Evolutionary conservation across 768 basidiomycete species (phyloP), one percentile per base, ranked within the genome.

Genomic region (Brasilioporus rufonigricans): DNA sequence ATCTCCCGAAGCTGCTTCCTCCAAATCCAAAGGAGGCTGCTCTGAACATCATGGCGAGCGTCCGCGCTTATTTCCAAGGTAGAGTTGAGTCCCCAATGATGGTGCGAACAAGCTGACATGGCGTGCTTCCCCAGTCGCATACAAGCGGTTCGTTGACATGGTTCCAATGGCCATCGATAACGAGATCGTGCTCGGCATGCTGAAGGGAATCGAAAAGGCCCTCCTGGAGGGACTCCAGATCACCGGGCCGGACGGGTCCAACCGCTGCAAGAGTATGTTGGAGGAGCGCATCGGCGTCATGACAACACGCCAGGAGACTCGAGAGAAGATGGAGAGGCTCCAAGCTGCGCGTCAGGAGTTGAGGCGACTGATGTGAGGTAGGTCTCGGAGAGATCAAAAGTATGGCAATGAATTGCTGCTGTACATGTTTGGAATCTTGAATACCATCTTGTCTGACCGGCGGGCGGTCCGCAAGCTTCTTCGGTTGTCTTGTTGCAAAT

Each of bases 51-150:
- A 87, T 88, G 85, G 83, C 84, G 0, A 77, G 81, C 39, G 84
- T 87, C 3, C 73, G 84, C 4, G 85, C 82, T 0, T 87, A 87
- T 58, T 87, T 87, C 67, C 83, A 87, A 74, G 86, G 87, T 85
- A 54, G 9, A 9, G 14, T 24, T 24, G 18, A 2, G 13, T 2
- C 19, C n/a, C 27, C 19, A 31, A 33, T 48, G n/a, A 47, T 12
- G 29, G n/a, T n/a, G n/a, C n/a, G n/a, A n/a, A n/a, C n/a, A n/a
- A n/a, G n/a, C n/a, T n/a, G n/a, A n/a, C n/a, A 23, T 26, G 24
- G 35, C 32, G 23, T 5, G 16, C 4, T 16, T 10, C 33, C 59
- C 12, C 53, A 86, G 77, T 79, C 9, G 66, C 75, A 1, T 75
- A 73, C 58, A 76, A 74, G 56, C 76, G 74, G 2, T 74, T 76